Percentiles rank a stretch among this genome's conserved stretches.
Evolutionary conservation across 2,329 filamentous ascomycete genomes (phyloP).

Genomic region (Talaromyces sp.): DNA sequence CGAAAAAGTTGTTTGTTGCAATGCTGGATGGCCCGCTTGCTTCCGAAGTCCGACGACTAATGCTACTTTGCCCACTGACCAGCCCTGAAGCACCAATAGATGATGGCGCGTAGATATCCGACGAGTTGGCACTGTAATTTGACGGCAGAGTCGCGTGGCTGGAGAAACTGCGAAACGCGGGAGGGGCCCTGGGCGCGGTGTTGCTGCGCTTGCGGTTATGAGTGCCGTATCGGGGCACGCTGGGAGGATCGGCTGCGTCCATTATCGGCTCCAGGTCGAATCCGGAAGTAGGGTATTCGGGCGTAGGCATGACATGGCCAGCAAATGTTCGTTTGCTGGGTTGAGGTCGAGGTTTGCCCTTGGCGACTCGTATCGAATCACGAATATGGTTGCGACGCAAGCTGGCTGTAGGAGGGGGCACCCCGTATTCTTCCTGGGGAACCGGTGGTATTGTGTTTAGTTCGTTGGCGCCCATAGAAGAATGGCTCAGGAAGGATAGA

Average conservation of each 20-base stretch:
- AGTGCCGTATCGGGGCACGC: conserved; percentile 48
- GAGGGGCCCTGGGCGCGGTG: conserved; percentile 67
- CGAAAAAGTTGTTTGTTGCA: conserved; percentile 62
- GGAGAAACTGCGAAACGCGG: conserved; percentile 74
- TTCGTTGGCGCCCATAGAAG: conserved; percentile 73
- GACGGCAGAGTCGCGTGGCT: conserved; percentile 33
- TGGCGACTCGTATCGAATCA: conserved; percentile 85
- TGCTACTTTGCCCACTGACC: conserved; percentile 14
- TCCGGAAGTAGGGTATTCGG: conserved; percentile 27
- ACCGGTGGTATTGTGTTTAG: conserved; percentile 57
- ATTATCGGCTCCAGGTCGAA: conserved; percentile 28
- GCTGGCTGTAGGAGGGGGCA: conserved; percentile 42
- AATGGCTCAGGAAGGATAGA: conserved; percentile 89
- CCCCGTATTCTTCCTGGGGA: conserved; percentile 36
- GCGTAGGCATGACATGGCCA: conserved; percentile 26
- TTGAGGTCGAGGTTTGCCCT: conserved; percentile 56
- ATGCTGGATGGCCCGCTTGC: conserved; percentile 45
- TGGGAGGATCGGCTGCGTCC: conserved; percentile 47
- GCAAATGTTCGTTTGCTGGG: conserved; percentile 37
- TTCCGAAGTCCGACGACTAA: conserved; percentile 49
- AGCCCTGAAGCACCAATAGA: conserved; percentile 34
- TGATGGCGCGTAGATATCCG: conserved; percentile 50
- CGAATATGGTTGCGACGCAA: conserved; percentile 61
- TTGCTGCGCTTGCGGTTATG: conserved; percentile 87
- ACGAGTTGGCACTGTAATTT: conserved; percentile 52